Evolutionary conservation across 2,329 filamentous ascomycete genomes (phyloP).

Genomic region (Aureobasidium sp.): DNA sequence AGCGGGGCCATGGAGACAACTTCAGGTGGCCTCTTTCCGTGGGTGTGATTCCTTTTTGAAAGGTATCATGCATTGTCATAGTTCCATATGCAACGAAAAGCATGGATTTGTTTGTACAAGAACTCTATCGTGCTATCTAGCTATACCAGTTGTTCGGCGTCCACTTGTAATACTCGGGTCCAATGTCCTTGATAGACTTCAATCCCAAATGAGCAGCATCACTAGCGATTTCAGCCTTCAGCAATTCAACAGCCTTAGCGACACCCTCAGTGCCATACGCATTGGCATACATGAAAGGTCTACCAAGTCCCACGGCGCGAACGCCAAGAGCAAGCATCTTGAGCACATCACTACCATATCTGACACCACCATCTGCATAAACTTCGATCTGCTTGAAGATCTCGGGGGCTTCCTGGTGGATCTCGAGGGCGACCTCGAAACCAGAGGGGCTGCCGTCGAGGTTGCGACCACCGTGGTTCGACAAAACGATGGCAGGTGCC

Average conservation of each 20-base stretch:
- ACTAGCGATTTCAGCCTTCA: constrained; percentile 1
- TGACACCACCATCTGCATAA: constrained; percentile 56
- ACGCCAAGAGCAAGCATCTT: constrained; percentile 59
- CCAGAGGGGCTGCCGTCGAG: constrained; percentile 43
- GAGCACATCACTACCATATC: constrained; percentile 57
- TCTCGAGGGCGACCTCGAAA: constrained; percentile 52
- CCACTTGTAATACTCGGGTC: constrained; percentile 2
- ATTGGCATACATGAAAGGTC: constrained; percentile 51
- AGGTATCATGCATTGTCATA: too few species aligned
- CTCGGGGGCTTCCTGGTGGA: constrained; percentile 52
- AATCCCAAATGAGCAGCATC: neutral
- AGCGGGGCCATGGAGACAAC: too few species aligned
- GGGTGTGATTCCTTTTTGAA: too few species aligned
- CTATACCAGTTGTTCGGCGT: neutral
- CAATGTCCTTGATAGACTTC: neutral
- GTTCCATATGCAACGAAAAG: too few species aligned
- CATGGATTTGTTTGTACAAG: too few species aligned
- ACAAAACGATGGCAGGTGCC: constrained; percentile 38
- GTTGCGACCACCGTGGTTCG: constrained; percentile 45
- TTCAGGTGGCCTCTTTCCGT: too few species aligned
- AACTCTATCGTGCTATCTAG: neutral
- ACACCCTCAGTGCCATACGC: constrained; percentile 50
- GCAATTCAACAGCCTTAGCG: neutral
- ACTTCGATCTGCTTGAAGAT: constrained; percentile 54
- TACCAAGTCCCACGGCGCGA: constrained; percentile 51